Evolutionary conservation across 164 flowering plant genomes (phyloP).

Genomic region (Liquidambar formosana): DNA sequence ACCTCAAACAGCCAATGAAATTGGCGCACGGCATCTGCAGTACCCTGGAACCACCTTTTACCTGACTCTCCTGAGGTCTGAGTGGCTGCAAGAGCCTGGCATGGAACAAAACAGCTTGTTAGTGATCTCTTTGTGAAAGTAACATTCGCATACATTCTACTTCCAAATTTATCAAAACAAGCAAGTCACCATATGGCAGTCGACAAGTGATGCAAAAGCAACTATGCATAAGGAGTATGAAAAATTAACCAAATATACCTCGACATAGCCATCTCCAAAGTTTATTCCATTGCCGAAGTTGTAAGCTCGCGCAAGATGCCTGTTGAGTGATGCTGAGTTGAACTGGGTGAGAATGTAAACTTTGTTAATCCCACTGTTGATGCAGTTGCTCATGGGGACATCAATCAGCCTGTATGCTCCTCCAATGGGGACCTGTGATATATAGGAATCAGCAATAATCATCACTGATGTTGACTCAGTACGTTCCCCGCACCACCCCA

Average conservation of each 20-base stretch:
- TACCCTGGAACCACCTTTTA: constrained; percentile 87
- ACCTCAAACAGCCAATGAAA: constrained; percentile 98
- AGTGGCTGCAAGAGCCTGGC: constrained; percentile 89
- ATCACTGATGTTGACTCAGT: background rate
- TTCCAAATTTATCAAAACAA: background rate
- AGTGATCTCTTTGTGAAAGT: too few relatives aligned
- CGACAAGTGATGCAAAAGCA: too few relatives aligned
- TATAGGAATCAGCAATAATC: background rate
- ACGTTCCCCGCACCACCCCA: too few relatives aligned
- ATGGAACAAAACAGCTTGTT: background rate
- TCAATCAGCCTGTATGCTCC: constrained; percentile 94
- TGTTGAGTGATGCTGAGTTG: constrained; percentile 92
- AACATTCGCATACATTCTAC: too few relatives aligned
- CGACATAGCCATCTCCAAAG: constrained; percentile 92
- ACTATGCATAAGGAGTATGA: too few relatives aligned
- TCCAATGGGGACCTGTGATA: constrained; percentile 82
- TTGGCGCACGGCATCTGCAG: constrained; percentile 97
- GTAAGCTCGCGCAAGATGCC: constrained; percentile 84
- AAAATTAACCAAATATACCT: constrained; percentile 44
- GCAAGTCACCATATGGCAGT: too few relatives aligned
- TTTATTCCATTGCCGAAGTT: constrained; percentile 67
- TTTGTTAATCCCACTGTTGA: constrained; percentile 93
- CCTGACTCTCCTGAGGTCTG: constrained; percentile 92
- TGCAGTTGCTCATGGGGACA: constrained; percentile 99
- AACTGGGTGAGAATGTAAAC: constrained; percentile 92